Conservation (phyloP, 441 rosid species). For the Raphanus hybrid region DNA sequence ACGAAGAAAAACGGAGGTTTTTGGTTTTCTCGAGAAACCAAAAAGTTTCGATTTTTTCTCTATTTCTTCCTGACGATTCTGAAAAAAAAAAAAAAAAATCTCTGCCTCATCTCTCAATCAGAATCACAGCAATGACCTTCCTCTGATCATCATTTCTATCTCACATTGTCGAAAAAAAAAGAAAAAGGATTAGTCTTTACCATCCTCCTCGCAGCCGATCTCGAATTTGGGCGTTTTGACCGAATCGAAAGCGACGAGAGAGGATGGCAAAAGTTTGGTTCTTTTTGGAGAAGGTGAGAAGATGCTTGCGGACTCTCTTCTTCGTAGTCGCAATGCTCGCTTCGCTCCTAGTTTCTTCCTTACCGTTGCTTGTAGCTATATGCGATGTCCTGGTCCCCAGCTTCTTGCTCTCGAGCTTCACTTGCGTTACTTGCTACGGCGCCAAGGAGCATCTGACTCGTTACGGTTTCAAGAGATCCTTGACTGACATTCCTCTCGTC, state of each 20-base stretch:
- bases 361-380: conserved; percentile 69
- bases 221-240: background rate
- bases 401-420: conserved; percentile 62
- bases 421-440: conserved; percentile 59
- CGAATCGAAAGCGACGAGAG: background rate
- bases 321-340: conserved; percentile 79
- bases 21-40: background rate
- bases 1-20: background rate
- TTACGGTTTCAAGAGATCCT: conserved; percentile 64
- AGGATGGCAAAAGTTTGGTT: conserved; percentile 40
- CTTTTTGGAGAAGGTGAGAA: conserved; percentile 57
- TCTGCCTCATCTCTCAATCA: background rate
- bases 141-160: background rate
- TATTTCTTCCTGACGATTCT: background rate
- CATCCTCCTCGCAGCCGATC: background rate
- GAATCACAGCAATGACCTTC: background rate
- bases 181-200: background rate
- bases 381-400: conserved; percentile 61
- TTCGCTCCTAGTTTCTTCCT: conserved; percentile 64
- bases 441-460: conserved; percentile 53
- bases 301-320: conserved; percentile 61
- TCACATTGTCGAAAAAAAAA: background rate
- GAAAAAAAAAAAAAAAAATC: background rate
- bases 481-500: conserved; percentile 71
- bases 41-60: background rate